A percentile compares a stretch with the other conserved stretches of the same genome.
Conservation (phyloP, 768 basidiomycete genomes). For the Clitopilus passeckerianus region DNA sequence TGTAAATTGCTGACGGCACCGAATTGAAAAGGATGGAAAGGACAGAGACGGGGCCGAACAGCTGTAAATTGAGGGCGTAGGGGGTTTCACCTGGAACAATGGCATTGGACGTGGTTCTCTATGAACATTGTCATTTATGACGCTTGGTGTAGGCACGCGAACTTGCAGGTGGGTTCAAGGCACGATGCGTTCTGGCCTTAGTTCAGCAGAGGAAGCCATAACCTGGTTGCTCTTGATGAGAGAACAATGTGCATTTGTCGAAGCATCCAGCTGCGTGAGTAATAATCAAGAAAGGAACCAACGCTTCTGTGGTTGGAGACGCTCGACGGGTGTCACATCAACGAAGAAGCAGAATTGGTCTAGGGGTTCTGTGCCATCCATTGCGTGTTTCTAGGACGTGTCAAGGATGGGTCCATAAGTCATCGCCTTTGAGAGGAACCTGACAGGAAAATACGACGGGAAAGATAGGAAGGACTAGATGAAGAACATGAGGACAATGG, state of each 20-base stretch:
- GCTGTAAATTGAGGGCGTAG: neutral
- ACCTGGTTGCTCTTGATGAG: neutral
- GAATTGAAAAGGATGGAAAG: neutral
- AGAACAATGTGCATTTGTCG: neutral
- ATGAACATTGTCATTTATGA: neutral
- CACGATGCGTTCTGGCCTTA: neutral
- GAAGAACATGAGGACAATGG: too few species aligned
- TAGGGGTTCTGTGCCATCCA: neutral
- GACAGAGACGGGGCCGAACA: neutral
- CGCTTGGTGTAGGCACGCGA: neutral
- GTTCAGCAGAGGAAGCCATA: neutral
- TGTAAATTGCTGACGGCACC: neutral
- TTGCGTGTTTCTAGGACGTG: neutral
- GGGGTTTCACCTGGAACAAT: neutral
- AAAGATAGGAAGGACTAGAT: too few species aligned
- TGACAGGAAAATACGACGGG: neutral
- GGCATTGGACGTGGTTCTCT: neutral
- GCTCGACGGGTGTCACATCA: conserved; percentile 1
- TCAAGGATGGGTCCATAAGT: neutral
- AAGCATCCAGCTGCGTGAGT: neutral
- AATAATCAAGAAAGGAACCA: neutral
- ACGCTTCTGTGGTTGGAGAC: neutral
- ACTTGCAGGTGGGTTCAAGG: neutral
- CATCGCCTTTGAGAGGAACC: neutral
- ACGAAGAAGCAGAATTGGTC: neutral